Evolutionary conservation across 352 stramenopile genomes (phyloP), one percentile per base, ranked within the genome.

Genomic region (Globisporangium nodosum): DNA sequence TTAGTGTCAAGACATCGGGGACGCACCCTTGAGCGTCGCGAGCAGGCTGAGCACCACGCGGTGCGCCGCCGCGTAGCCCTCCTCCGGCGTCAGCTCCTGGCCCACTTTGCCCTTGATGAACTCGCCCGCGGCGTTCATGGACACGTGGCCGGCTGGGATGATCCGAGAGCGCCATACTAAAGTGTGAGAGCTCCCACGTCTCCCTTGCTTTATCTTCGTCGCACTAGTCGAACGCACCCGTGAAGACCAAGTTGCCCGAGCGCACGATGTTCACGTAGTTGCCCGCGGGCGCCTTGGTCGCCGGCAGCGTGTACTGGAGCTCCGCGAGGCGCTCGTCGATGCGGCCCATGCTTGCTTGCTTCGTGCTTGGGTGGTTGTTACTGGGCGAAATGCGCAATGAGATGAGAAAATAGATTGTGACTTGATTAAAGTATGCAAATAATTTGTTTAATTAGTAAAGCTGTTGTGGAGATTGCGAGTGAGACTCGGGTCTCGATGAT

Each of bases 21-120:
- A 24, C 68, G 68, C 70, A 78, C 76, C 70, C 66, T 97, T 91
- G 47, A 98, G 64, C 13, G 91, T 96, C 5, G 84, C 78, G 8
- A 96, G 58, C 33, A 98, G 70, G 64, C 88, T 94, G 20, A 97
- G 70, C 35, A 77, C 89, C 58, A 88, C 75, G 54, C 75, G 66
- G 52, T 87, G 70, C 1, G 91, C 90, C 11, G 85, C 89, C 39
- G 85, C 76, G 63, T 96, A 95, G 48, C 80, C 91, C 57, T 97
- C 58, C 62, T 97, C 85, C 0, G 68, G 69, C 33, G 73, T 93
- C 37, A 95, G 42, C 24, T 96, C 87, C 54, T 74, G 65, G 54
- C 88, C 88, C 47, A 96, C 62, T 66, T 93, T 93, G 50, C 88
- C 88, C 21, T 68, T 72, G 58, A 95, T 82, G 37, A 96, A 64